Base-by-base conservation (phyloP, 2,329 filamentous ascomycete genomes). In the Pyrenophora teres region DNA sequence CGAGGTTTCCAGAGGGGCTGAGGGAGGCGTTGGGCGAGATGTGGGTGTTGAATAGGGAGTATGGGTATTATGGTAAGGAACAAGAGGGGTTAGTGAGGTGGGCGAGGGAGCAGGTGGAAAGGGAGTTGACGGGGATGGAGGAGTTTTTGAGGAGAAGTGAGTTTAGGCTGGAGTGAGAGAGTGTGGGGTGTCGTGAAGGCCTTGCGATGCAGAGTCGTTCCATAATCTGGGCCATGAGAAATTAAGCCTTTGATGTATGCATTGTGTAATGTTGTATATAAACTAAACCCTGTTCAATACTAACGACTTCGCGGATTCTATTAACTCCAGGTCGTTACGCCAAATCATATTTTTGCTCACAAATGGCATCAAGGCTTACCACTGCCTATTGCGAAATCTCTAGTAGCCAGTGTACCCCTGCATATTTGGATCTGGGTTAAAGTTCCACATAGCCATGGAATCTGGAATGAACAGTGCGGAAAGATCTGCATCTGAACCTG, bases 391-490 rank as follows among this genome's bases (percentile, higher is more conserved):
- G 30, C 18, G 4, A n/a, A 7, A 6, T 27, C 5, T 16, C 19
- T 53, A 55, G 25, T 56, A 60, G n/a, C 55, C 50, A 25, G 30
- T 61, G 35, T 63, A 64, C 16, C 54, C 46, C 31, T 59, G 59
- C 15, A 54, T 38, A 31, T 55, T 56, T 8, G 52, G 41, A 39
- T 65, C 63, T 6, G 45, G 10, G 23, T 58, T 49, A 41, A 64
- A 65, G 16, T 58, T 59, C 70, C 70, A 73, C 39, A 72, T 49
- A 3, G 41, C 51, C 59, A 69, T 65, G 6, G 65, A 66, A 46
- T 73, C 70, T 12, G 70, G 70, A 31, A 73, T 70, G 43, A 73
- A 73, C 7, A 72, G 51, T 1, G 70, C 70, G 7, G 67, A 69
- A 13, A 73, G 46, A 46, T 73, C 70, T 3, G 69, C 69, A 52